phyloP scores from a whole-genome alignment of 116 monocot genomes.

The Posidonia oceanica region DNA sequence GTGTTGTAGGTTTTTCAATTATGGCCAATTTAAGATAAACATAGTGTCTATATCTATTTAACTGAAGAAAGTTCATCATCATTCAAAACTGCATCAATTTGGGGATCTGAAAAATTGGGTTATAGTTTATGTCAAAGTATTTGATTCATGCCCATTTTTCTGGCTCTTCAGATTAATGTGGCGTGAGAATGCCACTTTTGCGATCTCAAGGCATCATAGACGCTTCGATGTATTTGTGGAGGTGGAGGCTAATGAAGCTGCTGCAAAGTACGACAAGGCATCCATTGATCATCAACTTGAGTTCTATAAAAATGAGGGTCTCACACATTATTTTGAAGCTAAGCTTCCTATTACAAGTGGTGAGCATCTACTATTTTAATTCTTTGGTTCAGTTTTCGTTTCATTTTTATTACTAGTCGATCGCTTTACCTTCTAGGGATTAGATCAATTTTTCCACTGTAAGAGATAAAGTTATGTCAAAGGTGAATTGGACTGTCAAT shows the following conservation, averaged over 20 bases:
- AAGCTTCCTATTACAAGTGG: constrained; percentile 95
- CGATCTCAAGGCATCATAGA: constrained; percentile 82
- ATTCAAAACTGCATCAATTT: no score
- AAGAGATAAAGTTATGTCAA: constrained; percentile 71
- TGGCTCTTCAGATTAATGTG: constrained; percentile 58
- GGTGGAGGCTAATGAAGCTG: constrained; percentile 92
- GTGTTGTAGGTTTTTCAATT: no score
- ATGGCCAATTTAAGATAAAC: no score
- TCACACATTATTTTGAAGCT: constrained; percentile 67
- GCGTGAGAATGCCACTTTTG: constrained; percentile 67
- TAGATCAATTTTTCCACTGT: constrained; percentile 86
- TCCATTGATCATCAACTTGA: constrained; percentile 82
- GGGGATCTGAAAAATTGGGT: no score
- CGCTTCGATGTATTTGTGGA: constrained; percentile 97
- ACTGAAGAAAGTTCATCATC: no score
- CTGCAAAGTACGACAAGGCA: constrained; percentile 83
- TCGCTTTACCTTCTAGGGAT: constrained; percentile 83
- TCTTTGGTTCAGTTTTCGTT: no score
- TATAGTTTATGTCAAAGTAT: no score
- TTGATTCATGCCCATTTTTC: background rate
- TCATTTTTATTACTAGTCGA: no score
- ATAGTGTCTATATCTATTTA: no score
- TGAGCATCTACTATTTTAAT: constrained; percentile 14
- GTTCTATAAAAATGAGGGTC: constrained; percentile 70
- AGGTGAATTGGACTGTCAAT: constrained; percentile 56